Evolutionary conservation across 2,329 filamentous ascomycete genomes (phyloP).

Genomic region (Microsporum ferrugineum): DNA sequence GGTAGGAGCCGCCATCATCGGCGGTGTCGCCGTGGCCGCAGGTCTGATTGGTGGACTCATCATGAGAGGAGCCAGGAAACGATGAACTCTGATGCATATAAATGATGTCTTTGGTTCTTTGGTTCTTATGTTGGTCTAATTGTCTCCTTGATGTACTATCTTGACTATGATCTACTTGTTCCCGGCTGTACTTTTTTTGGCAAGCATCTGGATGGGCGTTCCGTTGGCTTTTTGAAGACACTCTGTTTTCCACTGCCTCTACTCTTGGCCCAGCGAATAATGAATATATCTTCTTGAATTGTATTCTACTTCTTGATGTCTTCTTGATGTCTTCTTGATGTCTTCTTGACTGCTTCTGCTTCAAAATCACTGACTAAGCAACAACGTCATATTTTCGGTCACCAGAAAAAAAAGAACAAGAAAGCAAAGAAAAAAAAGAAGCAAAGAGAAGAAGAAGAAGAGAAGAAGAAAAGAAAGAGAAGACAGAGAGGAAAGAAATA

Average conservation of each 20-base stretch:
- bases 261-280: not conserved
- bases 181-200: not conserved
- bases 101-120: not conserved
- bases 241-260: not conserved
- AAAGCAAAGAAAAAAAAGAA: not conserved
- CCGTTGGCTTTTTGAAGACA: not conserved
- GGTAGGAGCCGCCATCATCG: conserved; percentile 87
- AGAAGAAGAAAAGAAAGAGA: not conserved
- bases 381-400: not conserved
- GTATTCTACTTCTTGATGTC: not conserved
- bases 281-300: not conserved
- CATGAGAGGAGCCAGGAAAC: conserved; percentile 61
- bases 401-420: not conserved
- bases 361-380: not conserved
- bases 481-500: not conserved
- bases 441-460: not conserved
- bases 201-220: not conserved
- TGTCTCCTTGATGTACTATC: not conserved
- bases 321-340: not conserved
- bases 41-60: conserved; percentile 86
- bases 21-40: conserved; percentile 81
- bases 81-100: conserved; percentile 20
- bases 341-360: not conserved
- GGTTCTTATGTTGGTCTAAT: not conserved
- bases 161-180: not conserved